phyloP scores from a whole-genome alignment of 345 rosid species.

The Brassica incana region DNA sequence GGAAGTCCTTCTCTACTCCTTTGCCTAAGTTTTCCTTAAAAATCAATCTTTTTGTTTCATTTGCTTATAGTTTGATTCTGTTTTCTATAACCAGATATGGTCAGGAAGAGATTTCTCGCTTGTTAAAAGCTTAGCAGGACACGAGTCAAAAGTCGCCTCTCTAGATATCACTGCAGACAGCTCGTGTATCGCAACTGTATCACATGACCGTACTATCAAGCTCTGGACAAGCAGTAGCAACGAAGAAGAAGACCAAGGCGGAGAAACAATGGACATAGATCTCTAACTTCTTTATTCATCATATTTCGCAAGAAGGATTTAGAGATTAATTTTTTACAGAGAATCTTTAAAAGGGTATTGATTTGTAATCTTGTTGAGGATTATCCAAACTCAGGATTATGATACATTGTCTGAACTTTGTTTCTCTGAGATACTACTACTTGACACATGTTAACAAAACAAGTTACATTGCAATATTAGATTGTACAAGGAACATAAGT shows the following conservation, averaged over 20 bases:
- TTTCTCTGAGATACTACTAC: not conserved
- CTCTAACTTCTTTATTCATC: constrained; percentile 14
- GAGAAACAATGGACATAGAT: constrained; percentile 61
- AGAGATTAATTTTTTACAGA: constrained; percentile 3
- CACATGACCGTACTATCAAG: constrained; percentile 76
- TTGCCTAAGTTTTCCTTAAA: not conserved
- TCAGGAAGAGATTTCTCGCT: constrained; percentile 89
- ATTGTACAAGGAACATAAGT: constrained; percentile 29
- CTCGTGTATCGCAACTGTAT: constrained; percentile 59
- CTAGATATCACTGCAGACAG: constrained; percentile 69
- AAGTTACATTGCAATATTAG: not conserved
- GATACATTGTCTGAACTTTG: constrained; percentile 11
- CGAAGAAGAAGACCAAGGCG: constrained; percentile 30
- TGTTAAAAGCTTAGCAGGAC: constrained; percentile 71
- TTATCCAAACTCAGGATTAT: not conserved
- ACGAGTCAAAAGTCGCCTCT: constrained; percentile 80
- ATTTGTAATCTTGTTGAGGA: not conserved
- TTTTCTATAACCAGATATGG: constrained; percentile 67
- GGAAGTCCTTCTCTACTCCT: constrained; percentile 40
- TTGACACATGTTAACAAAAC: not conserved
- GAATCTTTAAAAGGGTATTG: not conserved
- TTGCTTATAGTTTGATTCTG: constrained; percentile 22
- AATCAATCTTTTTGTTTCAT: constrained; percentile 1
- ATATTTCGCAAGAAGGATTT: not conserved
- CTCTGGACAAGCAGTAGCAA: constrained; percentile 56